Conservation (phyloP, 106 monocot genomes). For the Dactylorhiza incarnata region DNA sequence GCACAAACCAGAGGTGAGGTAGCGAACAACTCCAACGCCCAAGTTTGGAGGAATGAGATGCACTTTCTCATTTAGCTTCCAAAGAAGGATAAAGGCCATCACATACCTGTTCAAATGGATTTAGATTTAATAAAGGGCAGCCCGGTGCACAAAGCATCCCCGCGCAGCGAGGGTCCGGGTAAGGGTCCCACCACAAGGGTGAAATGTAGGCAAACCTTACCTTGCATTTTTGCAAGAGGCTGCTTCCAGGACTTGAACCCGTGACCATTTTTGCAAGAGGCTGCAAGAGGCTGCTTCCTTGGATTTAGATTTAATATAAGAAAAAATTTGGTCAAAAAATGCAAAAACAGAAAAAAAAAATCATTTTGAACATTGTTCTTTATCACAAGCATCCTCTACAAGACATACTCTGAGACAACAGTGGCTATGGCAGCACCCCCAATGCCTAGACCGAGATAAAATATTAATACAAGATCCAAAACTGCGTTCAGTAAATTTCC, state of each 20-base stretch:
- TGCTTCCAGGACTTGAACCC: too few relatives aligned
- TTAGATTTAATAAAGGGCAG: neutral
- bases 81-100: constrained; percentile 73
- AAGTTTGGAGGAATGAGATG: constrained; percentile 44
- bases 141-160: too few relatives aligned
- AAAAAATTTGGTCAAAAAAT: neutral
- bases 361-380: neutral
- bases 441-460: constrained; percentile 67
- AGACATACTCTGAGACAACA: constrained; percentile 82
- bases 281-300: too few relatives aligned
- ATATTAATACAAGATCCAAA: constrained; percentile 82
- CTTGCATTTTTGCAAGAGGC: too few relatives aligned
- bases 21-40: constrained; percentile 28
- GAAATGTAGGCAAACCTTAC: too few relatives aligned
- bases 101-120: constrained; percentile 40
- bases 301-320: neutral
- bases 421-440: constrained; percentile 87
- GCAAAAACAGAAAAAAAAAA: constrained; percentile 15
- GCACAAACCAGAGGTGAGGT: constrained; percentile 78
- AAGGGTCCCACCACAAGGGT: too few relatives aligned
- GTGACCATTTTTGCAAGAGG: too few relatives aligned
- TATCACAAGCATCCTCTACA: constrained; percentile 5
- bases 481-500: constrained; percentile 75
- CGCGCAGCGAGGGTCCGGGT: too few relatives aligned
- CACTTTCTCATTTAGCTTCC: constrained; percentile 68